These are phyloP conservation scores for Diaporthe citri DNA, from an alignment of 2,329 filamentous ascomycete genomes.

Conservation along the genomic window DNA sequence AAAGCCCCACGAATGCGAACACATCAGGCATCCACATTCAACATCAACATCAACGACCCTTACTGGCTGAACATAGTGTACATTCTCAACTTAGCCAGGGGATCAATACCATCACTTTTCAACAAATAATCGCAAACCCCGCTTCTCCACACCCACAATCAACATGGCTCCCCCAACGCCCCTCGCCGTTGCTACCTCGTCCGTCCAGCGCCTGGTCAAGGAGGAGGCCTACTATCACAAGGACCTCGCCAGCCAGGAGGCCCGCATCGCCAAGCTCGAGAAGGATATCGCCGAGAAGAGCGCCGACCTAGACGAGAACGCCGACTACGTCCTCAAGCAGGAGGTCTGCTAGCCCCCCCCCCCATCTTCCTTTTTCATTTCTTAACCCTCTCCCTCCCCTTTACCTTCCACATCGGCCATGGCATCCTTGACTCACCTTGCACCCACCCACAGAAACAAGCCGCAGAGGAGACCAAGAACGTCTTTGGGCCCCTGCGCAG, in stretches of 20 bases:
- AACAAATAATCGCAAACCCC: not conserved
- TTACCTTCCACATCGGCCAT: not conserved
- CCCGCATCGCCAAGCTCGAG: slow-evolving; percentile 77
- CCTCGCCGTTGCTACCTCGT: slow-evolving; percentile 83
- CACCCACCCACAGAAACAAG: slow-evolving; percentile 72
- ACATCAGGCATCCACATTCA: not conserved
- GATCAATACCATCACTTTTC: not conserved
- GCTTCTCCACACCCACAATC: not conserved
- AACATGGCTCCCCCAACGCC: slow-evolving; percentile 82
- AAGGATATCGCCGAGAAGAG: slow-evolving; percentile 65
- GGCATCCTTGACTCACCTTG: not conserved
- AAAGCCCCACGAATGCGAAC: not conserved
- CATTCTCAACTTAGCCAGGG: not conserved
- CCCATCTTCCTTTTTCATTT: not conserved
- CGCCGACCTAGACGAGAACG: slow-evolving; percentile 77
- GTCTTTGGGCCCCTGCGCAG: slow-evolving; percentile 80
- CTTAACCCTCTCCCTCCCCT: too few species aligned
- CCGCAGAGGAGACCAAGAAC: slow-evolving; percentile 87
- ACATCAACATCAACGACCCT: slow-evolving; percentile 2
- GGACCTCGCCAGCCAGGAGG: slow-evolving; percentile 82
- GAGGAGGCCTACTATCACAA: slow-evolving; percentile 92
- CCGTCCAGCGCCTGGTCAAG: slow-evolving; percentile 87
- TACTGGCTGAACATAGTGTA: not conserved
- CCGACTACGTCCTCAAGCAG: slow-evolving; percentile 84
- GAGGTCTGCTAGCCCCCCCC: slow-evolving; percentile 71